Conservation (phyloP, 1,139 yeast species). For the Yamadazyma atlantica region DNA sequence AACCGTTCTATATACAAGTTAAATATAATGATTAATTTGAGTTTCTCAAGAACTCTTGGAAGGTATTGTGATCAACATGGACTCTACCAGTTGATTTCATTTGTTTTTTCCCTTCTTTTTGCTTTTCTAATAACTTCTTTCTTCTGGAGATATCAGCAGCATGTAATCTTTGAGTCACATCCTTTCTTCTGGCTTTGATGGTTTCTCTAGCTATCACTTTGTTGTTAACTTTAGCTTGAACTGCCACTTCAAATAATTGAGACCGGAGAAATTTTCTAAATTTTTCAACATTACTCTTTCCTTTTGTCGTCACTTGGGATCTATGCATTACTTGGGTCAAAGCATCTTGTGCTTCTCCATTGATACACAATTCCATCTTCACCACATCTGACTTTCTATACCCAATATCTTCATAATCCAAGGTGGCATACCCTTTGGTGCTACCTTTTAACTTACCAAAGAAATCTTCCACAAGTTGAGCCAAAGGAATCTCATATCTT, state of each 20-base stretch:
- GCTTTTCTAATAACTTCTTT: slow-evolving; percentile 82
- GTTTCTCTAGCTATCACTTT: slow-evolving; percentile 90
- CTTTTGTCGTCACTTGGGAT: slow-evolving; percentile 70
- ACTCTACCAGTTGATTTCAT: slow-evolving; percentile 82
- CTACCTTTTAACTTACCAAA: slow-evolving; percentile 89
- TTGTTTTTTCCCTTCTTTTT: slow-evolving; percentile 89
- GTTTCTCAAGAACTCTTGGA: slow-evolving; percentile 62
- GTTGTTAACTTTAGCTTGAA: slow-evolving; percentile 86
- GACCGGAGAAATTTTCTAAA: slow-evolving; percentile 76
- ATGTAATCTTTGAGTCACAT: slow-evolving; percentile 86
- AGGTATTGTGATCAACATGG: slow-evolving; percentile 78
- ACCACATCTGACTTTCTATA: slow-evolving; percentile 78
- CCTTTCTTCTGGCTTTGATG: slow-evolving; percentile 88
- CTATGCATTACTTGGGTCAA: slow-evolving; percentile 86
- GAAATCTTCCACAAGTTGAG: slow-evolving; percentile 90
- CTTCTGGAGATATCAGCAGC: slow-evolving; percentile 92
- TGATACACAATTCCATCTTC: slow-evolving; percentile 84
- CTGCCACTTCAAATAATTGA: slow-evolving; percentile 88
- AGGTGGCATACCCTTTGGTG: slow-evolving; percentile 89
- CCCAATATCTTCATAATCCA: slow-evolving; percentile 94
- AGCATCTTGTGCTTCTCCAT: slow-evolving; percentile 90
- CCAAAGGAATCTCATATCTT: slow-evolving; percentile 78
- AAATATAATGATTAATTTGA: slow-evolving; percentile 15
- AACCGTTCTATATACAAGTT: slow-evolving; percentile 9
- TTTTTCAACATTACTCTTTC: slow-evolving; percentile 77